These are phyloP conservation scores for Nyssa sinensis DNA, from an alignment of 148 eudicot species.

Conservation along the genomic window DNA sequence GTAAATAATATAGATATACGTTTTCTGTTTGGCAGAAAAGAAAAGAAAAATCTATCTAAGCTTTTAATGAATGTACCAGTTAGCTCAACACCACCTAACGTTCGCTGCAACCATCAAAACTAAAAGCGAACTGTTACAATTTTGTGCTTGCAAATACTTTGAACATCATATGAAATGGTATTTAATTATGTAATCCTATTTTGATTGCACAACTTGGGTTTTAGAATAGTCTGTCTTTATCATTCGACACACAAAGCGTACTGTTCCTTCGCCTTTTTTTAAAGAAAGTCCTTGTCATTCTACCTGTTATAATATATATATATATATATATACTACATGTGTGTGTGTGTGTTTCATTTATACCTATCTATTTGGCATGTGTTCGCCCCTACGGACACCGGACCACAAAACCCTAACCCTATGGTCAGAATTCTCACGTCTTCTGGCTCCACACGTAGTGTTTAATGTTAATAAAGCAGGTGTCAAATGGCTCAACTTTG, in stretches of 20 bases:
- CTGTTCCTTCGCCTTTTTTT: too few species aligned
- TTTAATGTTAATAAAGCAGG: conserved; percentile 15
- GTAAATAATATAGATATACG: too few species aligned
- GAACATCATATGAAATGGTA: background rate
- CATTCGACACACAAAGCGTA: too few species aligned
- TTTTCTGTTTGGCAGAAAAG: background rate
- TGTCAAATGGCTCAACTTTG: conserved; percentile 9
- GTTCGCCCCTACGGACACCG: too few species aligned
- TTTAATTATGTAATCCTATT: too few species aligned
- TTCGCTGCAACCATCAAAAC: conserved; percentile 30
- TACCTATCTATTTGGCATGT: too few species aligned
- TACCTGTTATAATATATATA: background rate
- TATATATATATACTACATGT: background rate
- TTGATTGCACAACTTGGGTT: background rate
- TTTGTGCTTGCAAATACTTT: background rate
- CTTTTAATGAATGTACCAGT: conserved; percentile 13
- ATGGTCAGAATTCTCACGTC: conserved; percentile 1
- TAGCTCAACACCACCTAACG: conserved; percentile 21
- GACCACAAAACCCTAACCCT: background rate
- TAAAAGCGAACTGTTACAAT: background rate
- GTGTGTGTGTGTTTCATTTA: too few species aligned
- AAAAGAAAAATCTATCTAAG: background rate
- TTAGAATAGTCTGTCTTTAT: background rate
- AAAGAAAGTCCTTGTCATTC: too few species aligned
- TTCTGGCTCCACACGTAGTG: conserved; percentile 24